phyloP scores from a whole-genome alignment of 441 rosid species.

The Croton laevigatus region DNA sequence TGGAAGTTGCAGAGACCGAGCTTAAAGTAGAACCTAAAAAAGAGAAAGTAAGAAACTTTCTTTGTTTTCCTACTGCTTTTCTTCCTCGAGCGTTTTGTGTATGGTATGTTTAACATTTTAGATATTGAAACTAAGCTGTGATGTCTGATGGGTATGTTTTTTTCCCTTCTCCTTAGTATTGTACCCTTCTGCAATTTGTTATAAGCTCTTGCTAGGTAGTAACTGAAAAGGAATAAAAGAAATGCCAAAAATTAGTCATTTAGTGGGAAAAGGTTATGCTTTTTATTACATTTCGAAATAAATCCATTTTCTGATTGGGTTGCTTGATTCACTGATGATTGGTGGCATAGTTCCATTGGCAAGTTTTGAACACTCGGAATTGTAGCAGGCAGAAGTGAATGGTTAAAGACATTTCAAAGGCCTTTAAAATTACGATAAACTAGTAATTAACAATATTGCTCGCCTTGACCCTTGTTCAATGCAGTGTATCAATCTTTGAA shows the following conservation, averaged over 20 bases:
- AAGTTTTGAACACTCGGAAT: background rate
- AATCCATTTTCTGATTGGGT: background rate
- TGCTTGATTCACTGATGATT: background rate
- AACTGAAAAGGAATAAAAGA: background rate
- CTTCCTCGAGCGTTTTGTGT: background rate
- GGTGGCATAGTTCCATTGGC: background rate
- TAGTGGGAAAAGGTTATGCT: background rate
- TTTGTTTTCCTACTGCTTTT: background rate
- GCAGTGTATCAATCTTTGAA: background rate
- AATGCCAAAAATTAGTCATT: background rate
- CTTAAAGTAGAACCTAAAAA: slow-evolving; percentile 24
- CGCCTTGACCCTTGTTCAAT: background rate
- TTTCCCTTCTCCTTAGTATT: background rate
- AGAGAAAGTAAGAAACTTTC: slow-evolving; percentile 28
- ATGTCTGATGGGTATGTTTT: background rate
- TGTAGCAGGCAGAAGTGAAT: background rate
- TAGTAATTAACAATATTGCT: background rate
- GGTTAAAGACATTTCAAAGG: background rate
- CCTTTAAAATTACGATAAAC: background rate
- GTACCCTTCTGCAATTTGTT: background rate
- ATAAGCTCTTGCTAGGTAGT: background rate
- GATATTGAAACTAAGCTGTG: background rate
- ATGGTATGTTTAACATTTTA: background rate
- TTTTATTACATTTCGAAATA: background rate
- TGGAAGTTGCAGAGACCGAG: slow-evolving; percentile 29